phyloP scores from a whole-genome alignment of 2,329 filamentous ascomycete genomes.

The Fusarium albosuccineum region DNA sequence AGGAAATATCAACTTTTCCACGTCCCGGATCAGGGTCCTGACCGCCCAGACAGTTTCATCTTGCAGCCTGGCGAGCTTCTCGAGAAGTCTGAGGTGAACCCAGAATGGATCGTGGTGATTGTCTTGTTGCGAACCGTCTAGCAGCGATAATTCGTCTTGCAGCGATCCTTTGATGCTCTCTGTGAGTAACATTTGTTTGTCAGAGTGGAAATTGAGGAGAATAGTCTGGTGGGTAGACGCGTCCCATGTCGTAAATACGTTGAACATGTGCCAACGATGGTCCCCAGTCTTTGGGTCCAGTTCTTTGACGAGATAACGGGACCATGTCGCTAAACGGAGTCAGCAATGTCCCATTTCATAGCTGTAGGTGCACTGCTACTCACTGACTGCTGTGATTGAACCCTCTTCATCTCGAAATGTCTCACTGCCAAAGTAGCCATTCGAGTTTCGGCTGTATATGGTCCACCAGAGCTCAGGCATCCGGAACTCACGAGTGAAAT shows the following conservation, averaged over 20 bases:
- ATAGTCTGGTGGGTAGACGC: conserved; percentile 23
- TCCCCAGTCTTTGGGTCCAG: neutral
- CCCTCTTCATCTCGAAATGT: conserved; percentile 44
- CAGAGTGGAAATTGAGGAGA: conserved; percentile 23
- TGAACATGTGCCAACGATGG: conserved; percentile 36
- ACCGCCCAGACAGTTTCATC: conserved; percentile 55
- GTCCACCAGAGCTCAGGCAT: conserved; percentile 53
- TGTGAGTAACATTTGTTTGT: neutral
- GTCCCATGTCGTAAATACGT: conserved; percentile 29
- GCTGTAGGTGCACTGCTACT: fast-evolving
- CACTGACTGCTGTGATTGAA: conserved; percentile 4
- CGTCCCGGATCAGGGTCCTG: conserved; percentile 50
- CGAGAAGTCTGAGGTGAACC: conserved; percentile 19
- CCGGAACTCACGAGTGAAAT: conserved; percentile 36
- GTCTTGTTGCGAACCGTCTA: conserved; percentile 3
- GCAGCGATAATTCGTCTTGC: neutral
- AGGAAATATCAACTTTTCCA: conserved; percentile 46
- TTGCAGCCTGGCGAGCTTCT: conserved; percentile 3
- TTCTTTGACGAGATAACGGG: conserved; percentile 30
- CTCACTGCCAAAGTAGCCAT: conserved; percentile 56
- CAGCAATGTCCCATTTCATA: neutral
- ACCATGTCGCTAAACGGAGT: conserved; percentile 25
- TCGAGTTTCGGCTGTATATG: conserved; percentile 49
- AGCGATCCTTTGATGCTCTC: neutral
- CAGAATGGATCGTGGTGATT: conserved; percentile 29